These are phyloP conservation scores for Podochytrium sp. DNA, from an alignment of 192 early-diverging fungal species.

Conservation along the genomic window DNA sequence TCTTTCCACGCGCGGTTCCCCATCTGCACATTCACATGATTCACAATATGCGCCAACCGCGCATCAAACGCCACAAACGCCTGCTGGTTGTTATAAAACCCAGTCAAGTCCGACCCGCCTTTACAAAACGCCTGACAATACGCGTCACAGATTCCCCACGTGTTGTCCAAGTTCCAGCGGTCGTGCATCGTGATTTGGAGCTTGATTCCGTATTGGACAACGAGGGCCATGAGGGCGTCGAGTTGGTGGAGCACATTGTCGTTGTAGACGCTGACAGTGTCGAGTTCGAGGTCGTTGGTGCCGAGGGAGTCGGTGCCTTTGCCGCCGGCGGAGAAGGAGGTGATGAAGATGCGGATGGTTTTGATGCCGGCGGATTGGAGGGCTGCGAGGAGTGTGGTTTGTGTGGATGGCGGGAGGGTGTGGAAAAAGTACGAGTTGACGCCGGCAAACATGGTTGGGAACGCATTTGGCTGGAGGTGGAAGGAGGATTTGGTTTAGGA, in stretches of 20 bases:
- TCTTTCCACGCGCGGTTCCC: conserved; percentile 30
- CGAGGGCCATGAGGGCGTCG: conserved; percentile 9
- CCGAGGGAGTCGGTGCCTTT: conserved; percentile 26
- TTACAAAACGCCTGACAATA: conserved; percentile 18
- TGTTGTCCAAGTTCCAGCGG: conserved; percentile 22
- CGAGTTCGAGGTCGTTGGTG: conserved; percentile 9
- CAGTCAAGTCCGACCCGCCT: not conserved
- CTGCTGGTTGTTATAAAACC: conserved; percentile 13
- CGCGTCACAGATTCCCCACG: conserved; percentile 31
- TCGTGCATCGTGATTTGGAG: conserved; percentile 30
- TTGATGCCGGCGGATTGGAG: not conserved
- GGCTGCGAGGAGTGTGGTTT: conserved; percentile 3
- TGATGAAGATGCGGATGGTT: conserved; percentile 29
- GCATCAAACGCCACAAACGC: conserved; percentile 7
- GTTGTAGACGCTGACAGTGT: conserved; percentile 19
- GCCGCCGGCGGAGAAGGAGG: conserved; percentile 10
- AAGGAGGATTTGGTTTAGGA: not conserved
- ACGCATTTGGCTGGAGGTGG: not conserved
- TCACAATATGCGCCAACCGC: conserved; percentile 26
- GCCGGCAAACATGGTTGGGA: conserved; percentile 16
- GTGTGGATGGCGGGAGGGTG: not conserved
- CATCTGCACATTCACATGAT: conserved; percentile 16
- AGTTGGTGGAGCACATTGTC: conserved; percentile 21
- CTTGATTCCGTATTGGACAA: conserved; percentile 4
- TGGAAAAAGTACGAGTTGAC: conserved; percentile 32